phyloP scores from a whole-genome alignment of 768 basidiomycete species.

The Inosperma sp. region DNA sequence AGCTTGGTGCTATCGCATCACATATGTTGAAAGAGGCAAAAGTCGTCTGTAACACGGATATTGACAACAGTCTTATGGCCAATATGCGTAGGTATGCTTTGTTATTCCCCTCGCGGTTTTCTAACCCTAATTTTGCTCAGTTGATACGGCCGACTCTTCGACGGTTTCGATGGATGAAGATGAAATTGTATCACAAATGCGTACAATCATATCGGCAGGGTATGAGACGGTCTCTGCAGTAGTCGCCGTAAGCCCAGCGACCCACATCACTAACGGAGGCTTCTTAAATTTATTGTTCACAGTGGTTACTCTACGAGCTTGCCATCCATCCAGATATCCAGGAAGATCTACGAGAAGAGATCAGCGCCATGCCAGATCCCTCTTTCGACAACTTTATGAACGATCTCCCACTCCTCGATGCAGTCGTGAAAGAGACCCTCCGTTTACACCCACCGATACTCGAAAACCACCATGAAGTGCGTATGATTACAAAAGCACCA shows the following conservation, averaged over 20 bases:
- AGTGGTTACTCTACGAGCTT: slow-evolving; percentile 69
- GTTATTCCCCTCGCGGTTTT: background rate
- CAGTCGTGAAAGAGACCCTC: slow-evolving; percentile 57
- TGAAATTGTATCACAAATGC: slow-evolving; percentile 54
- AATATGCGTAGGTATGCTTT: slow-evolving; percentile 42
- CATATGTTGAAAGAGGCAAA: slow-evolving; percentile 55
- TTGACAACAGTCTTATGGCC: slow-evolving; percentile 45
- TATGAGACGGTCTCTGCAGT: slow-evolving; percentile 49
- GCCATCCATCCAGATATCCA: slow-evolving; percentile 49
- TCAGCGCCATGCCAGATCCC: slow-evolving; percentile 41
- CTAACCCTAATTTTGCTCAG: slow-evolving; percentile 15
- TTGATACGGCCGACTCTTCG: slow-evolving; percentile 6
- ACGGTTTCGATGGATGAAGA: slow-evolving; percentile 39
- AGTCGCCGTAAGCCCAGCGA: slow-evolving; percentile 31
- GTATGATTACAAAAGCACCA: background rate
- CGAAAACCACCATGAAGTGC: slow-evolving; percentile 62
- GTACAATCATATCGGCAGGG: slow-evolving; percentile 60
- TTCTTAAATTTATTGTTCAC: background rate
- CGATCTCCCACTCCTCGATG: slow-evolving; percentile 52
- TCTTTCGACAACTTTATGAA: slow-evolving; percentile 49
- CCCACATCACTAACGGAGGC: background rate
- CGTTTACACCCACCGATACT: slow-evolving; percentile 58
- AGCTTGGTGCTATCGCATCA: slow-evolving; percentile 48
- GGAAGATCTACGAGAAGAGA: slow-evolving; percentile 51
- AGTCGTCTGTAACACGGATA: slow-evolving; percentile 37